Evolutionary conservation across 768 basidiomycete genomes (phyloP), one percentile per base, ranked within the genome.

Genomic region (Tulasnella sp.): DNA sequence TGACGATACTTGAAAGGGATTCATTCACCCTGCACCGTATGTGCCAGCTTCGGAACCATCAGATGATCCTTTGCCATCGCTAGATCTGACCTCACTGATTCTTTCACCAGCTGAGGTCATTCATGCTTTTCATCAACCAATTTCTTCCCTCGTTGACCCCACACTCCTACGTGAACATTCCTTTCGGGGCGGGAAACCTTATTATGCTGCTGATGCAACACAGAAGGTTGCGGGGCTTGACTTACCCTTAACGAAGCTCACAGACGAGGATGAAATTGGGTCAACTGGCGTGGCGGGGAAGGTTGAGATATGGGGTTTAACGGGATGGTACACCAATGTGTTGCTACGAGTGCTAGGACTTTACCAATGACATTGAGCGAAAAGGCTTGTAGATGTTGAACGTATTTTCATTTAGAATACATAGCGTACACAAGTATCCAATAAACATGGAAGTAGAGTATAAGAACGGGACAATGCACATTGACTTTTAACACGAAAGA

Each of bases 251-350:
- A 48, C 54, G 19, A 57, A 55, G 24, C 58, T 57, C 19, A 55
- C 55, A 19, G 64, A 61, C 25, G 61, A 59, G 33, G 60, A 61
- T 19, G 63, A 65, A 62, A 60, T 59, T 37, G 66, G 58, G 44
- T 65, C 69, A 56, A 60, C 62, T 47, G 60, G 60, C 34, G 61
- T 64, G 33, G 61, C 45, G 45, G 69, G 74, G 54, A 67, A 68
- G 52, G 63, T 85, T 13, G 81, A 87, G 59, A 76, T 86, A 24
- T 88, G 85, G 83, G 84, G 86, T 0, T 65, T 88, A 60, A 86
- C 86, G 19, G 86, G 84, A 31, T 87, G 84, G 83, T 88, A 85
- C 66, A 68, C 85, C 47, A 73, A 71, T 40, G 58, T 74, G 42
- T 64, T 86, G 58, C 76, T 84, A 76, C 43, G 58, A 2, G 45